Conservation (phyloP, 176 grass and related monocot species). For the Bonia amplexicaulis region DNA sequence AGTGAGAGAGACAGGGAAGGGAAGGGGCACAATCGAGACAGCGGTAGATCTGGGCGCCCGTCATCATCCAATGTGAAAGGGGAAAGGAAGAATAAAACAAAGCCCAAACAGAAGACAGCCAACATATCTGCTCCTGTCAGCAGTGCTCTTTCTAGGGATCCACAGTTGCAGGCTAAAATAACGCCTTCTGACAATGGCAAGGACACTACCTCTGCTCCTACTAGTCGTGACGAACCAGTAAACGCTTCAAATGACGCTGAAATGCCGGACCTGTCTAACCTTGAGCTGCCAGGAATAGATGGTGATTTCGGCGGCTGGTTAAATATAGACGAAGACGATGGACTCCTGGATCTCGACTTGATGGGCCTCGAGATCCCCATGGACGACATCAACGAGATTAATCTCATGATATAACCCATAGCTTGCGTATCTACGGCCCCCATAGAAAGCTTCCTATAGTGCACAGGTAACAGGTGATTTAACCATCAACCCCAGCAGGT, state of each 20-base stretch:
- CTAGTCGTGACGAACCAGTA: constrained; percentile 21
- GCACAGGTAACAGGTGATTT: constrained; percentile 50
- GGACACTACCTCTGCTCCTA: constrained; percentile 29
- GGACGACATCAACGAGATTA: constrained; percentile 79
- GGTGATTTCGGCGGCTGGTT: constrained; percentile 61
- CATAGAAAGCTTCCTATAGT: constrained; percentile 44
- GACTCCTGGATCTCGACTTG: constrained; percentile 66
- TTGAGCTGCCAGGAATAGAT: constrained; percentile 68
- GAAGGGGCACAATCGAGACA: constrained; percentile 53
- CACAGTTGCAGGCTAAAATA: constrained; percentile 22
- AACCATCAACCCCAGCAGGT: constrained; percentile 45
- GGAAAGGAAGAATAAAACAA: constrained; percentile 77
- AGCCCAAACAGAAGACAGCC: constrained; percentile 69
- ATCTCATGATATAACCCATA: constrained; percentile 51
- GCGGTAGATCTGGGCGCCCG: constrained; percentile 41
- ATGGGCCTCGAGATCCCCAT: constrained; percentile 86
- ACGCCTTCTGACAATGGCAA: constrained; percentile 33
- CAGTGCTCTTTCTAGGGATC: constrained; percentile 32
- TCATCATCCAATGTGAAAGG: constrained; percentile 61
- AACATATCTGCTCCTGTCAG: constrained; percentile 48
- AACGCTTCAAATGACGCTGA: constrained; percentile 34
- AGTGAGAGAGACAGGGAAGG: constrained; percentile 80
- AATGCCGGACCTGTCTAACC: constrained; percentile 41
- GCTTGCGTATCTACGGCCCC: constrained; percentile 2
- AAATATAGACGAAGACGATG: constrained; percentile 63